Evolutionary conservation across 192 early-diverging fungal genomes (phyloP).

Genomic region (Backusella morwellensis): DNA sequence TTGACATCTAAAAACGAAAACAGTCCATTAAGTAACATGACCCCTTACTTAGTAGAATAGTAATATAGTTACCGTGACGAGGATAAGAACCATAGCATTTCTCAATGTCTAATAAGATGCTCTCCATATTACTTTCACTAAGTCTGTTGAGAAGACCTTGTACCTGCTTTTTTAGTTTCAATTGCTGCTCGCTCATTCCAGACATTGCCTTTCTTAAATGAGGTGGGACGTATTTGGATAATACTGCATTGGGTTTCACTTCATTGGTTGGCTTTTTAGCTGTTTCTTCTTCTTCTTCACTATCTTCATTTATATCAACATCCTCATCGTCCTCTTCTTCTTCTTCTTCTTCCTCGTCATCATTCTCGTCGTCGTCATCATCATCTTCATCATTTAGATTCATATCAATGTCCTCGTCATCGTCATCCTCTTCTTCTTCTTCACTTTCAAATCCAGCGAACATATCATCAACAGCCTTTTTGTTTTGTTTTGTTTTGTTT

Average conservation of each 20-base stretch:
- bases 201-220: constrained; percentile 65
- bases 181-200: constrained; percentile 66
- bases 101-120: constrained; percentile 80
- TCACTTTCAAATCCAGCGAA: constrained; percentile 18
- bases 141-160: constrained; percentile 90
- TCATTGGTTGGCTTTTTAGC: not conserved
- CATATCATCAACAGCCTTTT: constrained; percentile 21
- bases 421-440: not conserved
- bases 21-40: not conserved
- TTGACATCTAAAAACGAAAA: constrained; percentile 67
- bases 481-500: not conserved
- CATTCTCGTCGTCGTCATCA: constrained; percentile 21
- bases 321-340: constrained; percentile 11
- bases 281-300: constrained; percentile 19
- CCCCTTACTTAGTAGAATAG: not conserved
- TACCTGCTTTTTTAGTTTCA: constrained; percentile 73
- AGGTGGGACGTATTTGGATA: constrained; percentile 85
- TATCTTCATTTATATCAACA: constrained; percentile 4
- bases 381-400: not conserved
- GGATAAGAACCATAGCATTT: constrained; percentile 64
- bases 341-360: not conserved
- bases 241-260: not conserved
- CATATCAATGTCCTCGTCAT: constrained; percentile 22
- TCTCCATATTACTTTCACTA: constrained; percentile 90
- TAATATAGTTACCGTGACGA: constrained; percentile 26